These are phyloP conservation scores for Elsinoe ampelina DNA, from an alignment of 2,329 filamentous ascomycete genomes.

Conservation along the genomic window DNA sequence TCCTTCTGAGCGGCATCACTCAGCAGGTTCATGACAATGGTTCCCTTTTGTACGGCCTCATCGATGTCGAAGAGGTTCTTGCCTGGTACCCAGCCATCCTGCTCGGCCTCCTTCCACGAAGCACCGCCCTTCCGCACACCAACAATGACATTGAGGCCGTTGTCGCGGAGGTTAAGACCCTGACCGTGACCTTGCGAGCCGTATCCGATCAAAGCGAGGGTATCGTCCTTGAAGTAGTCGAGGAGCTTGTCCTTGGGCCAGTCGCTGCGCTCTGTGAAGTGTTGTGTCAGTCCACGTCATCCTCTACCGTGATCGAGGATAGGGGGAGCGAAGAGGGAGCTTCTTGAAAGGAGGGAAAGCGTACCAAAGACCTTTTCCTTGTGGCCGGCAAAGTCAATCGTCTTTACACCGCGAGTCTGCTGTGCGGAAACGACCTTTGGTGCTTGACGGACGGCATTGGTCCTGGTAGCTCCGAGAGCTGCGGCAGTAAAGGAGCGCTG, in stretches of 20 bases:
- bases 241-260: conserved; percentile 98
- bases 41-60: conserved; percentile 86
- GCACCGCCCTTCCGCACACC: conserved; percentile 97
- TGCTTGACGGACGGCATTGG: conserved; percentile 31
- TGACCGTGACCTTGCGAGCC: conserved; percentile 97
- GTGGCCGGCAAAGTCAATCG: conserved; percentile 92
- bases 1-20: conserved; percentile 95
- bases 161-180: conserved; percentile 98
- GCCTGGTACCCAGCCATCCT: conserved; percentile 96
- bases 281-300: conserved; percentile 21
- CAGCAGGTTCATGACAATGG: conserved; percentile 98
- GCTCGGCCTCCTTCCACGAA: conserved; percentile 94
- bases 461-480: conserved; percentile 41
- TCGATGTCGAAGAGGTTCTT: conserved; percentile 99
- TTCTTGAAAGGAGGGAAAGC: conserved; percentile 21
- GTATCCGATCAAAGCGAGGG: conserved; percentile 97
- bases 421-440: conserved; percentile 44
- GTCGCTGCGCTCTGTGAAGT: conserved; percentile 74
- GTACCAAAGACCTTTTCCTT: conserved; percentile 92
- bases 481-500: conserved; percentile 52
- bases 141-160: conserved; percentile 97
- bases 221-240: conserved; percentile 99
- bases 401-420: conserved; percentile 84
- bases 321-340: neutral
- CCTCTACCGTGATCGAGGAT: neutral